Evolutionary conservation across 352 stramenopile genomes (phyloP).

Genomic region (Elongisporangium anandrum): DNA sequence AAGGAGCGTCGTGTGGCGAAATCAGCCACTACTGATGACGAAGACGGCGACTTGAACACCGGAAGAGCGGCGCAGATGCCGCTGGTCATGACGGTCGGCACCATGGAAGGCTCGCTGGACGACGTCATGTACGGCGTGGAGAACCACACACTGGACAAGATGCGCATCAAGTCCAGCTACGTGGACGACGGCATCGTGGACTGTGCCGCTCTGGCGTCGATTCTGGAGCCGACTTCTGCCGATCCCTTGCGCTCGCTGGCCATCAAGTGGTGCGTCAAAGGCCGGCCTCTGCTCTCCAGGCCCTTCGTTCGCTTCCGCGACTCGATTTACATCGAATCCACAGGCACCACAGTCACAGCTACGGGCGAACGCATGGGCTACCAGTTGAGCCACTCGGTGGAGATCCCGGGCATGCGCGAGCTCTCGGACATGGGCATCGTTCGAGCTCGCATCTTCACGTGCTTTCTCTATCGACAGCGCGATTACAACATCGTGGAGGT

Average conservation of each 20-base stretch:
- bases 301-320: constrained; percentile 45
- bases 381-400: constrained; percentile 54
- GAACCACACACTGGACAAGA: constrained; percentile 33
- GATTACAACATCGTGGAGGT: too few species aligned
- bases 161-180: constrained; percentile 51
- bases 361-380: constrained; percentile 45
- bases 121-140: constrained; percentile 30
- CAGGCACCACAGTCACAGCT: constrained; percentile 27
- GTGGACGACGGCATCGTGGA: constrained; percentile 41
- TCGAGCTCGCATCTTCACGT: too few species aligned
- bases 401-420: constrained; percentile 15
- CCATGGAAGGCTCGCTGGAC: constrained; percentile 10
- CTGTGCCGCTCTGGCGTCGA: constrained; percentile 26
- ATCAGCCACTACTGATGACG: too few species aligned
- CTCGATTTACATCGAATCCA: constrained; percentile 53
- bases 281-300: constrained; percentile 24
- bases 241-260: constrained; percentile 34
- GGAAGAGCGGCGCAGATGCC: too few species aligned
- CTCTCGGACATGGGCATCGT: too few species aligned
- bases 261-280: constrained; percentile 51
- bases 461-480: too few species aligned
- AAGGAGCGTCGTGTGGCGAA: too few species aligned
- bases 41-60: too few species aligned
- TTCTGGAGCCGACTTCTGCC: constrained; percentile 19
- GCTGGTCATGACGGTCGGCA: too few species aligned